Evolutionary conservation across 2,329 filamentous ascomycete species (phyloP).

Genomic region (Davidsoniella neocaledoniae): DNA sequence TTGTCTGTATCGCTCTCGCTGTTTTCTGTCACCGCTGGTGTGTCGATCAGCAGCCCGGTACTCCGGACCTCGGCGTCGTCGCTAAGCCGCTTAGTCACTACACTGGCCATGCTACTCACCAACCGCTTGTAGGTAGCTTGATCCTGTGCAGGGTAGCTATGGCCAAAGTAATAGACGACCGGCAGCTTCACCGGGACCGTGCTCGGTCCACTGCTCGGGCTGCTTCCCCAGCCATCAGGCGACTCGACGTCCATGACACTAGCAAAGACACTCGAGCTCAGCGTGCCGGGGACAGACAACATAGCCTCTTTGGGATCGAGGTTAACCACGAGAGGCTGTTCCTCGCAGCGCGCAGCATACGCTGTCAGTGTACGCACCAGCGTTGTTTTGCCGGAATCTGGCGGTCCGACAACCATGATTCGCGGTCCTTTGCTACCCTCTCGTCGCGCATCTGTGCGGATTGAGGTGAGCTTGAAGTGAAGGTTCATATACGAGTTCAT

Average conservation of each 20-base stretch:
- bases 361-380: constrained; percentile 60
- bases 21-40: constrained; percentile 50
- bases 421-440: constrained; percentile 46
- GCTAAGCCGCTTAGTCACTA: constrained; percentile 58
- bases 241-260: constrained; percentile 66
- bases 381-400: constrained; percentile 69
- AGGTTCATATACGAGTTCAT: constrained; percentile 69
- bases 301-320: constrained; percentile 68
- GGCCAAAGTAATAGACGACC: constrained; percentile 76
- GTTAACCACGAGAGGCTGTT: constrained; percentile 70
- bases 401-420: constrained; percentile 68
- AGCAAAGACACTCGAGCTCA: constrained; percentile 75
- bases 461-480: constrained; percentile 67
- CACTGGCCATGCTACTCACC: constrained; percentile 59
- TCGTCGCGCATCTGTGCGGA: constrained; percentile 45
- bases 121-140: constrained; percentile 56
- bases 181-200: constrained; percentile 82
- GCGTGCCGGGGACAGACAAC: constrained; percentile 59
- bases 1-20: constrained; percentile 55
- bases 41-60: constrained; percentile 75
- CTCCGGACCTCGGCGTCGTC: constrained; percentile 56
- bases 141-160: constrained; percentile 55
- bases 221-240: constrained; percentile 76
- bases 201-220: constrained; percentile 79
- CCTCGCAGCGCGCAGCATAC: constrained; percentile 58